Evolutionary conservation across 2,329 filamentous ascomycete genomes (phyloP), one percentile per base, ranked within the genome.

Genomic region (Hymenoscyphus linearis): DNA sequence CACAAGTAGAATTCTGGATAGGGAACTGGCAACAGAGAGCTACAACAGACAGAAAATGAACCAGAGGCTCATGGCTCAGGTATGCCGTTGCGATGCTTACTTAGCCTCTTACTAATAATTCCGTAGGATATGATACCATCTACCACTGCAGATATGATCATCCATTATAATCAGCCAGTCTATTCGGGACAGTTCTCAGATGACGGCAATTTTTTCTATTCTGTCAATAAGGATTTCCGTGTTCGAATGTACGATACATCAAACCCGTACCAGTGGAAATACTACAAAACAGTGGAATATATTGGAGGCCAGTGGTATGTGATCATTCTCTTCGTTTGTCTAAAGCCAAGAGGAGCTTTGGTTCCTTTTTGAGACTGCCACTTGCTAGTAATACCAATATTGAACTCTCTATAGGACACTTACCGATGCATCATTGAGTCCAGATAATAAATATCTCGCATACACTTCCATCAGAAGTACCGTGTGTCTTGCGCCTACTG

Each of bases 211-310:
- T 98, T 98, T 78, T 98, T 97, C 78, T 98, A 93, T 73, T 87
- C 89, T 5, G 95, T 90, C 70, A 89, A 89, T 10, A 91, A 97
- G 74, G 93, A 98, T 75, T 96, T 96, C 77, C 89, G 86, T 68
- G 92, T 99, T 10, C 88, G 93, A 58, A 93, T 99, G 90, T 99
- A 98, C 75, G 93, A 98, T 74, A 98, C 95, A 0, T 93, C 90
- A 1, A 96, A 97, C 68, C 92, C 93, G 0, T 96, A 95, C 75
- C 84, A 92, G 66, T 99, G 95, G 95, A 89, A 88, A 73, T 93
- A 96, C 74, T 97, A 97, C 80, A 98, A 93, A 77, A 93, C 90
- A 0, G 90, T 92, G 4, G 78, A 81, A 31, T 96, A 95, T 74
- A 91, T 91, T 0, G 90, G 87, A 66, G 95, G 93, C 2, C 88